Base-by-base conservation (phyloP, 768 basidiomycete species). In the Kwoniella shandongensis region DNA sequence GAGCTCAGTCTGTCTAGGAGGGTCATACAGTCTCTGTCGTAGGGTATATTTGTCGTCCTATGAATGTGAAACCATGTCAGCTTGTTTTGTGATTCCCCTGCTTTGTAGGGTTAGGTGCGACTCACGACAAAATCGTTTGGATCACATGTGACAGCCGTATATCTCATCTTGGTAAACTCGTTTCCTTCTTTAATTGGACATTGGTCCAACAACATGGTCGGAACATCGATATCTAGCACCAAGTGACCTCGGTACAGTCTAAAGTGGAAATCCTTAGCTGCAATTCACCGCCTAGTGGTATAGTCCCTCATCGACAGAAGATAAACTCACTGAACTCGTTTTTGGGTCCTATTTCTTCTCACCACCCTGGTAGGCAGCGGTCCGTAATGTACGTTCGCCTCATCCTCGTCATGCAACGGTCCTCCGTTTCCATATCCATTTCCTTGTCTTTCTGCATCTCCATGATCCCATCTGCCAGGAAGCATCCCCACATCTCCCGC, bases 151-250 rank as follows among this genome's bases (percentile, higher is more conserved):
- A 93, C 88, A 0, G 90, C 91, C 4, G 92, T 91, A 78, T 98
- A 98, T 4, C 94, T 85, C 91, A 97, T 93, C 77, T 91, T 87
- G 0, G 89, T 91, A 74, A 90, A 93, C 89, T 42, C 83, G 80
- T 65, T 86, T 57, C 91, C 91, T 83, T 55, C 86, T 83, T 44
- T 81, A 77, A 67, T 88, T 76, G 27, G 88, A 86, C 57, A 96
- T 81, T 89, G 85, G 76, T 89, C 85, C 18, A 91, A 83, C 38
- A 97, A 80, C 67, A 87, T 87, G 2, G 88, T 85, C 6, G 93
- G 93, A 1, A 96, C 88, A 44, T 84, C 81, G 54, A 92, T 79
- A 63, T 92, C 86, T 15, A 92, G 80, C 15, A 94, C 89, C 41
- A 94, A 81, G 74, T 96, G 90, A 7, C 93, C 93, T 59, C 90